Evolutionary conservation across 257 asterid genomes (phyloP).

Genomic region (Solanum clarkiae): DNA sequence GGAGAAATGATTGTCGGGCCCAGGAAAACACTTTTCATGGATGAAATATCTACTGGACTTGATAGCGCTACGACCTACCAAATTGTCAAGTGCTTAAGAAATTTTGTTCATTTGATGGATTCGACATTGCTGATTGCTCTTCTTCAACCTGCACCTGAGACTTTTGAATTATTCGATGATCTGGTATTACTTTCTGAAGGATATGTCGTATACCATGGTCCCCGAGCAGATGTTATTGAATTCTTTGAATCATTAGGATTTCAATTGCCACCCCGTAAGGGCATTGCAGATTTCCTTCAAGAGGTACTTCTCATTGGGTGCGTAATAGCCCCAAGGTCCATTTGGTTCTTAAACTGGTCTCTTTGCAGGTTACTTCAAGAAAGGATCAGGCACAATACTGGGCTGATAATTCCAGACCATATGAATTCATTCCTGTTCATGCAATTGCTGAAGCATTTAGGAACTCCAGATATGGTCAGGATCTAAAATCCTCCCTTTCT

Average conservation of each 20-base stretch:
- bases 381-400: constrained; percentile 91
- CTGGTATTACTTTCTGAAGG: constrained; percentile 74
- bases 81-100: constrained; percentile 67
- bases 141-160: constrained; percentile 95
- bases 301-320: constrained; percentile 32
- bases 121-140: constrained; percentile 84
- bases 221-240: constrained; percentile 46
- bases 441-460: constrained; percentile 62
- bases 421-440: constrained; percentile 56
- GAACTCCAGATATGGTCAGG: constrained; percentile 46
- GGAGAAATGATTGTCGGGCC: constrained; percentile 97
- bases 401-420: constrained; percentile 61
- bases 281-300: constrained; percentile 82
- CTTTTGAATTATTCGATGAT: constrained; percentile 83
- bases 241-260: constrained; percentile 84
- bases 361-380: constrained; percentile 56
- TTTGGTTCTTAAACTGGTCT: neutral
- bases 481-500: constrained; percentile 29
- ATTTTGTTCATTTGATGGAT: constrained; percentile 80
- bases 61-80: constrained; percentile 95
- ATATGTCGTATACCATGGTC: constrained; percentile 70
- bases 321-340: neutral
- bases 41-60: constrained; percentile 91
- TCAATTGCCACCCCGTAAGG: constrained; percentile 80
- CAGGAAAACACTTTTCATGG: constrained; percentile 82